These are phyloP conservation scores for Aspergillus fijiensis DNA, from an alignment of 2,329 filamentous ascomycete genomes.

Conservation along the genomic window DNA sequence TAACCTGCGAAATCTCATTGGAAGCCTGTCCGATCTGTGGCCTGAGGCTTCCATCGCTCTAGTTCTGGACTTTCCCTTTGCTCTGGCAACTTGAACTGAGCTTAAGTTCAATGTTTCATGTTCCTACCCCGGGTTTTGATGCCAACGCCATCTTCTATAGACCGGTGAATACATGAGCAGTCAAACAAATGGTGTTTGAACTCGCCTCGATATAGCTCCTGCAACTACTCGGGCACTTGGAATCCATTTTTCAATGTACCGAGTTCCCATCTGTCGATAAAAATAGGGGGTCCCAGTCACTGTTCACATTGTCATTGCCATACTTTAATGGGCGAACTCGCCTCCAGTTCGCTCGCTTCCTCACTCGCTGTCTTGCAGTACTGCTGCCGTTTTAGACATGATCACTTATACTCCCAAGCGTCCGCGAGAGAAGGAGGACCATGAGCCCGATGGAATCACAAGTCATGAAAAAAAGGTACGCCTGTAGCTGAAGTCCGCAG, in stretches of 20 bases:
- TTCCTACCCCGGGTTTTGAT: neutral
- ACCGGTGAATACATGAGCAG: neutral
- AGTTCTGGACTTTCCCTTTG: neutral
- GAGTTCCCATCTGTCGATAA: neutral
- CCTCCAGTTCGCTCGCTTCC: neutral
- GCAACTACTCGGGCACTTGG: neutral
- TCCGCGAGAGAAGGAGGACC: conserved; percentile 48
- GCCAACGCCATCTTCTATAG: neutral
- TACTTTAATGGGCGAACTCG: neutral
- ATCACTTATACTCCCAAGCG: conserved; percentile 26
- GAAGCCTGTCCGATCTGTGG: neutral
- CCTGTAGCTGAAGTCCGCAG: neutral
- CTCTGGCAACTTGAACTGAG: neutral
- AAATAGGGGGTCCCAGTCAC: neutral
- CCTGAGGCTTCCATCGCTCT: neutral
- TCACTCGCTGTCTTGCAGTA: neutral
- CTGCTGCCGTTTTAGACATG: conserved; percentile 18
- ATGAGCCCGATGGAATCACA: conserved; percentile 61
- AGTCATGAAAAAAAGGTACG: conserved; percentile 29
- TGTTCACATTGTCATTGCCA: neutral
- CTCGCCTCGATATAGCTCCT: neutral
- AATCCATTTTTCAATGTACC: neutral
- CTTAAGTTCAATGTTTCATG: neutral
- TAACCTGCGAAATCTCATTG: neutral
- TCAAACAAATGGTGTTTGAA: neutral